Evolutionary conservation across 176 grass and related monocot species (phyloP).

Genomic region (Puccinellia tenuiflora): DNA sequence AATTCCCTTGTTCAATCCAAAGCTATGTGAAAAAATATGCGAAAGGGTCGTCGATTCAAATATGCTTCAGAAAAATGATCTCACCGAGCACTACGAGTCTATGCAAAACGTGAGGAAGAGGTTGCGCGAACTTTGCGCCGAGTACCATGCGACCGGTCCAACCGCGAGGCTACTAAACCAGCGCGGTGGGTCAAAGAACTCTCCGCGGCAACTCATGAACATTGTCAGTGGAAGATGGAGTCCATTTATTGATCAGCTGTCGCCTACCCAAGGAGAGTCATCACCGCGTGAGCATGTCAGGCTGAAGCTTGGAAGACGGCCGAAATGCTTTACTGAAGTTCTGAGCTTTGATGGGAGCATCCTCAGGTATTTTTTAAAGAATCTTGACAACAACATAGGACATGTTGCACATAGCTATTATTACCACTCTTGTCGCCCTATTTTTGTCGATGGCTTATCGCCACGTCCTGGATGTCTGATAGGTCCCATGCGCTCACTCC

Average conservation of each 20-base stretch:
- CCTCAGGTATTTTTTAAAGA: constrained; percentile 50
- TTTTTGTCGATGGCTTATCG: not conserved
- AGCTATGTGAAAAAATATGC: constrained; percentile 77
- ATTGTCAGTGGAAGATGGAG: constrained; percentile 80
- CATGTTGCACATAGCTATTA: not conserved
- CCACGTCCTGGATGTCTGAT: not conserved
- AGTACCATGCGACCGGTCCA: constrained; percentile 85
- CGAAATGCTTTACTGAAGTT: constrained; percentile 71
- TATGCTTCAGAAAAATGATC: constrained; percentile 64
- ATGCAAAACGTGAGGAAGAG: constrained; percentile 80
- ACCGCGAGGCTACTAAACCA: constrained; percentile 71
- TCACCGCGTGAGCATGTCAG: constrained; percentile 32
- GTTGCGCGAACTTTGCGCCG: constrained; percentile 63
- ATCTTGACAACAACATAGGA: not conserved
- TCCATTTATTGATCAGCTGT: constrained; percentile 47
- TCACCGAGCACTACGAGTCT: constrained; percentile 59
- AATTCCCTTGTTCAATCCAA: constrained; percentile 84
- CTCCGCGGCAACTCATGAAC: constrained; percentile 53
- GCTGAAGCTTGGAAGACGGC: constrained; percentile 53
- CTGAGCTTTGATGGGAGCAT: constrained; percentile 89
- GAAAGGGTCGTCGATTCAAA: constrained; percentile 55
- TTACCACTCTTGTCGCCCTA: not conserved
- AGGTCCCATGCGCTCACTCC: constrained; percentile 71
- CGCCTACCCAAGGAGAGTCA: constrained; percentile 30
- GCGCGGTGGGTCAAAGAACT: constrained; percentile 41